These are phyloP conservation scores for Euphorbia lathyris DNA, from an alignment of 345 rosid species.

Conservation along the genomic window DNA sequence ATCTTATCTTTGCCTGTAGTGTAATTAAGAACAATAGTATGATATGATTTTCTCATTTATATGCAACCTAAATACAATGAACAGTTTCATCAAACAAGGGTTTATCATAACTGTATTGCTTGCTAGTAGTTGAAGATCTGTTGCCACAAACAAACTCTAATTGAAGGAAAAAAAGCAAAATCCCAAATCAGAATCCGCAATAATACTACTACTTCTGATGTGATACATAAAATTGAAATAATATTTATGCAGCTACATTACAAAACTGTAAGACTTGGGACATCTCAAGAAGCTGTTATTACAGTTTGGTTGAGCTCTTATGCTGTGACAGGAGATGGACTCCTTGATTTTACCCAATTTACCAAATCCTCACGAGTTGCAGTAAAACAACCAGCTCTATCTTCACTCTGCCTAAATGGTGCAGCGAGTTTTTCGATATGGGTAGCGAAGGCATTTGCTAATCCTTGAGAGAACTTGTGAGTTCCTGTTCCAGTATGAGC, in stretches of 20 bases:
- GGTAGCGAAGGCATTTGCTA: conserved; percentile 66
- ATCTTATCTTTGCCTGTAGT: too few species aligned
- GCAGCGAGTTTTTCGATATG: conserved; percentile 60
- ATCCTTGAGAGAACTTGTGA: conserved; percentile 77
- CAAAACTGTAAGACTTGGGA: conserved; percentile 10
- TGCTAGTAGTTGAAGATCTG: too few species aligned
- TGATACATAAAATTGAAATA: neutral
- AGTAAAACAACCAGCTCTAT: conserved; percentile 62
- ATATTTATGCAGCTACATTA: neutral
- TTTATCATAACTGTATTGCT: too few species aligned
- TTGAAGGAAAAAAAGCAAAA: too few species aligned
- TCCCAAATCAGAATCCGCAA: too few species aligned
- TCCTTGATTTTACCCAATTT: conserved; percentile 63
- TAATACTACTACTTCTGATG: too few species aligned
- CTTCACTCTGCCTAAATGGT: conserved; percentile 67
- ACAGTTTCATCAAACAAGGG: too few species aligned
- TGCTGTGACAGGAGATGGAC: conserved; percentile 30
- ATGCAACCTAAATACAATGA: too few species aligned
- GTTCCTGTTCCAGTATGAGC: conserved; percentile 88
- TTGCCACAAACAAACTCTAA: too few species aligned
- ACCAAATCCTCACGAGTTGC: conserved; percentile 76
- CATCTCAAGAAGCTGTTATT: neutral
- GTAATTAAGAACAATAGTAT: too few species aligned
- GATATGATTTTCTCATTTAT: too few species aligned
- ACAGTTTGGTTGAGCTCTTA: conserved; percentile 12